These are phyloP conservation scores for Pichia gijzeniarum DNA, from an alignment of 805 yeast genomes.

Conservation along the genomic window DNA sequence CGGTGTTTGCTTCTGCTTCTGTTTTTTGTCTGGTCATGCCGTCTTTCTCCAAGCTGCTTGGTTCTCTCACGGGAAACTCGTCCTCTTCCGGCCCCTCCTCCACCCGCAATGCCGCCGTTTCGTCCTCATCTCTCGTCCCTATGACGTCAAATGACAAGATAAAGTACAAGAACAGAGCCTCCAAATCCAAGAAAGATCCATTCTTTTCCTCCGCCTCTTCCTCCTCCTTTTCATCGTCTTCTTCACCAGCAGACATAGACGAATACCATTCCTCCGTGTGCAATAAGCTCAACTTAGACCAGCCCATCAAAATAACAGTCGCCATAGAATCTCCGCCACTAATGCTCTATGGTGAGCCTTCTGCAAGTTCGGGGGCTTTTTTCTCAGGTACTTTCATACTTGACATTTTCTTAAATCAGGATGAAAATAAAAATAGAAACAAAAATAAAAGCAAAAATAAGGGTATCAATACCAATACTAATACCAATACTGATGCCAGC, in stretches of 20 bases:
- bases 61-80: no score
- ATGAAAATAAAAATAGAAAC: conserved; percentile 3
- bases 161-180: no score
- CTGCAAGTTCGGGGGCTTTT: conserved; percentile 78
- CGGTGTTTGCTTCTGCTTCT: no score
- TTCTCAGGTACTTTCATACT: conserved; percentile 72
- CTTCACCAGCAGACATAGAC: conserved; percentile 13
- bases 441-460: no score
- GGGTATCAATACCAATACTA: background rate
- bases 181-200: background rate
- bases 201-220: background rate
- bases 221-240: background rate
- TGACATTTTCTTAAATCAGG: conserved; percentile 32
- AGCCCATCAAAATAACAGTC: conserved; percentile 40
- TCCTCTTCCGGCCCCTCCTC: no score
- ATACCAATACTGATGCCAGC: no score
- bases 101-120: no score
- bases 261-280: conserved; percentile 23
- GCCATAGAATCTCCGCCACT: conserved; percentile 88
- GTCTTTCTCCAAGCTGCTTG: no score
- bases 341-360: conserved; percentile 71
- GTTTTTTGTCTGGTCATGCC: no score
- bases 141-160: no score
- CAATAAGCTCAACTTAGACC: conserved; percentile 21
- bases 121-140: no score